These are phyloP conservation scores for Epithemia pelagica DNA, from an alignment of 108 stramenopile genomes.

Conservation along the genomic window DNA sequence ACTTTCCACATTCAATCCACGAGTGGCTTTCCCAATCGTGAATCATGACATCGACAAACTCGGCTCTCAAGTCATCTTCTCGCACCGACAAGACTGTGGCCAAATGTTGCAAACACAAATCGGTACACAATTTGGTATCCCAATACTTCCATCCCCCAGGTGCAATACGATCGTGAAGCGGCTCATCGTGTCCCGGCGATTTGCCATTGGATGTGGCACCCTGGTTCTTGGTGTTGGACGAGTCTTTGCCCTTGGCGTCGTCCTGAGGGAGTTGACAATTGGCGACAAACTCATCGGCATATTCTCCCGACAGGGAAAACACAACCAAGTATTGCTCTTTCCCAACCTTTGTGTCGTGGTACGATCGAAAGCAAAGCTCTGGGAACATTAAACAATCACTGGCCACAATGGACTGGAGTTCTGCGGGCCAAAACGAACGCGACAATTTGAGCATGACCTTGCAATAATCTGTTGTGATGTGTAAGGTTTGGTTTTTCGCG, in stretches of 20 bases:
- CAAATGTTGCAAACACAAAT: constrained; percentile 16
- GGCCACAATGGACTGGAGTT: constrained; percentile 21
- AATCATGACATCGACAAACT: constrained; percentile 6
- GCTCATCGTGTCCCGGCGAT: neutral
- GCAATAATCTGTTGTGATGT: neutral
- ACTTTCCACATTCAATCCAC: constrained; percentile 26
- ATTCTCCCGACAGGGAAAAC: constrained; percentile 20
- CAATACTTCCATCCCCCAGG: neutral
- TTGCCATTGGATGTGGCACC: too few species aligned
- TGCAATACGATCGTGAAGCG: neutral
- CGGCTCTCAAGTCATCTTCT: neutral
- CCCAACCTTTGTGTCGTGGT: neutral
- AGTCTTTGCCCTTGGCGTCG: neutral
- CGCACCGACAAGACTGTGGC: constrained; percentile 12
- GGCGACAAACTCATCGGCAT: constrained; percentile 22
- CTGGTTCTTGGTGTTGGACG: neutral
- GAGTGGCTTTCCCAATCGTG: constrained; percentile 19
- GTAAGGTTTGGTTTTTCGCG: too few species aligned
- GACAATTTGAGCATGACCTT: constrained; percentile 17
- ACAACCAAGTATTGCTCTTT: constrained; percentile 11
- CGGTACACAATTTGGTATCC: neutral
- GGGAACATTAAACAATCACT: constrained; percentile 19
- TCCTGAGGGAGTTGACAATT: neutral
- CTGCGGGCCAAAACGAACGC: constrained; percentile 17
- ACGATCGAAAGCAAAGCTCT: constrained; percentile 36